Conservation (phyloP, 345 rosid genomes). For the Euphorbia tirucalli region DNA sequence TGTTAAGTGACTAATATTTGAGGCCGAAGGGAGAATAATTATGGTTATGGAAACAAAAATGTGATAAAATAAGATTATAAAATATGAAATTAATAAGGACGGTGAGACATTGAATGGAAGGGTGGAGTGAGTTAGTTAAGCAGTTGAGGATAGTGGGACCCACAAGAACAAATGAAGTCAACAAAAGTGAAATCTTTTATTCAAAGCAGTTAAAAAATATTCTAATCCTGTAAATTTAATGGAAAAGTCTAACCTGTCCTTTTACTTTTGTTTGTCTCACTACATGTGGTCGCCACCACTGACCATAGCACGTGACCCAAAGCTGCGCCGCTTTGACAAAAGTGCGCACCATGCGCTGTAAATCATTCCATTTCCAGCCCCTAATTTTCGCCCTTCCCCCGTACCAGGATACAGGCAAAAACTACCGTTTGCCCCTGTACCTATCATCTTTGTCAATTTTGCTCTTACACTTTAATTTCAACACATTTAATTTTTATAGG, state of each 20-base stretch:
- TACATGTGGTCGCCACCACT: conserved; percentile 36
- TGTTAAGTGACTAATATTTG: no score
- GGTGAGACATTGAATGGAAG: conserved; percentile 38
- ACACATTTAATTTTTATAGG: no score
- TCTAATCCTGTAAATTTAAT: not conserved
- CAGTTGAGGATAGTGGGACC: conserved; percentile 22
- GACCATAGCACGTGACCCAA: conserved; percentile 37
- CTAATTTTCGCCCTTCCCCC: no score
- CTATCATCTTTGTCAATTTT: no score
- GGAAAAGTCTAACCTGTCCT: not conserved
- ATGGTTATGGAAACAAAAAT: not conserved
- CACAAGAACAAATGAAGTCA: not conserved
- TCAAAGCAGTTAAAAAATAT: not conserved
- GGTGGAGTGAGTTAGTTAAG: conserved; percentile 22
- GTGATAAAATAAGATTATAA: not conserved
- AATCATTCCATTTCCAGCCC: not conserved
- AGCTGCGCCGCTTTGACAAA: conserved; percentile 34
- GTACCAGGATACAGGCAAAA: no score
- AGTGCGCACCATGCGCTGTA: conserved; percentile 32
- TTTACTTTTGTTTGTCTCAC: not conserved
- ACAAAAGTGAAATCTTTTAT: not conserved
- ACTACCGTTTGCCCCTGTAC: no score
- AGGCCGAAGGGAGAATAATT: no score
- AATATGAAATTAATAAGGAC: conserved; percentile 8
- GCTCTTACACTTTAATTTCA: no score